Percentiles rank a stretch among this genome's conserved stretches.
Conservation (phyloP, 805 yeast genomes). For the Wickerhamomyces kurtzmanii region DNA sequence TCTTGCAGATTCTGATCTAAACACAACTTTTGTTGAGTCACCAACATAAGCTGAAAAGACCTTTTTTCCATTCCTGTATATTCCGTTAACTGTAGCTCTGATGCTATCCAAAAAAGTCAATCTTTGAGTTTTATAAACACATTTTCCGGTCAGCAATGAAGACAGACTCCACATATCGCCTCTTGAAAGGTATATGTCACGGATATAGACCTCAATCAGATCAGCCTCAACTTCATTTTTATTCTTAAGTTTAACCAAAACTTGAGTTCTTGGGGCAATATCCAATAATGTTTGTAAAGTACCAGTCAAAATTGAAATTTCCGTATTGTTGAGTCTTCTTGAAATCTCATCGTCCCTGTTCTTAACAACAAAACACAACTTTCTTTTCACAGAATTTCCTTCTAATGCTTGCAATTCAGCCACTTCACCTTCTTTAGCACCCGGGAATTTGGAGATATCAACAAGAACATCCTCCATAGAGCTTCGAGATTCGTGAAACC, state of each 20-base stretch:
- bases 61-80: constrained; percentile 57
- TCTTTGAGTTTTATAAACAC: constrained; percentile 60
- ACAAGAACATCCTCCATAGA: constrained; percentile 51
- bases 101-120: constrained; percentile 53
- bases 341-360: constrained; percentile 20
- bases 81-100: constrained; percentile 51
- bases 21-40: constrained; percentile 65
- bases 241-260: constrained; percentile 40
- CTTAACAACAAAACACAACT: constrained; percentile 33
- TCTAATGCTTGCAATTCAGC: constrained; percentile 55
- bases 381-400: constrained; percentile 20
- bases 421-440: constrained; percentile 62
- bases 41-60: constrained; percentile 72
- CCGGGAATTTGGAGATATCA: constrained; percentile 50
- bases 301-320: constrained; percentile 51
- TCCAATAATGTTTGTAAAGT: constrained; percentile 52
- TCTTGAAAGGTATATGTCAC: constrained; percentile 72
- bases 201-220: constrained; percentile 69
- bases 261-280: constrained; percentile 58
- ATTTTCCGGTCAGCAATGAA: constrained; percentile 44
- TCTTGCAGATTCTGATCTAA: constrained; percentile 86
- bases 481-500: constrained; percentile 57
- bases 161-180: constrained; percentile 92
- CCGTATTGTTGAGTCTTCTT: constrained; percentile 21
- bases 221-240: constrained; percentile 58